Evolutionary conservation across 192 early-diverging fungal genomes (phyloP), one percentile per base, ranked within the genome.

Genomic region (Coemansia sp.): DNA sequence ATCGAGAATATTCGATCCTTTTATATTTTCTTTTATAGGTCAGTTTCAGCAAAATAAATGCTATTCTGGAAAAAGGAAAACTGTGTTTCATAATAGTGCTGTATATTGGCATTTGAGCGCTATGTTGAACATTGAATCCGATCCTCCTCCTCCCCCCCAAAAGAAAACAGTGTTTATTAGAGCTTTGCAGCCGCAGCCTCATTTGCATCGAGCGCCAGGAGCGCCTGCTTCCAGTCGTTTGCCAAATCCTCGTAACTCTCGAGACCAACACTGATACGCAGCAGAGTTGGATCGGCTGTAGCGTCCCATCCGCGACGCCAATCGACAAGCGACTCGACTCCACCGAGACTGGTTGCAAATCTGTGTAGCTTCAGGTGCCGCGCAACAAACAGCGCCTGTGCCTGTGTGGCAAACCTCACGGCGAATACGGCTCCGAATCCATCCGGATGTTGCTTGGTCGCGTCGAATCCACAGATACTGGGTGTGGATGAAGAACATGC

Each of bases 251-350:
- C 86, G 51, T 83, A 65, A 31, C 75, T 68, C 74, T 92, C 91
- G 55, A 92, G 69, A 15, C 91, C 91, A 7, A 92, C 72, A 48
- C 83, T 86, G 18, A 92, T 69, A n/a, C 91, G 82, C 39, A 87
- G 58, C 33, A 91, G 61, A 10, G 64, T 61, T 1, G 84, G 84
- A 26, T 72, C 63, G 3, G 80, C 64, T 8, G 63, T 70, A 13
- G 57, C 31, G 55, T 89, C 88, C 16, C 63, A 33, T 1, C 61
- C 75, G 29, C 77, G 68, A 29, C 90, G 76, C 90, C 90, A 92
- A 59, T 92, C 90, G 30, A 85, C 79, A 52, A 88, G 66, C n/a
- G 79, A 80, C 74, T 91, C 88, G 25, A 84, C 75, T 21, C 87
- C 86, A 59, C 90, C 90, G 4, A 92, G 75, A 8, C 80, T 84